Percentiles rank a stretch among this genome's conserved stretches.
These are phyloP conservation scores for Fonsecaea nubica DNA, from an alignment of 2,329 filamentous ascomycete species.

Conservation along the genomic window DNA sequence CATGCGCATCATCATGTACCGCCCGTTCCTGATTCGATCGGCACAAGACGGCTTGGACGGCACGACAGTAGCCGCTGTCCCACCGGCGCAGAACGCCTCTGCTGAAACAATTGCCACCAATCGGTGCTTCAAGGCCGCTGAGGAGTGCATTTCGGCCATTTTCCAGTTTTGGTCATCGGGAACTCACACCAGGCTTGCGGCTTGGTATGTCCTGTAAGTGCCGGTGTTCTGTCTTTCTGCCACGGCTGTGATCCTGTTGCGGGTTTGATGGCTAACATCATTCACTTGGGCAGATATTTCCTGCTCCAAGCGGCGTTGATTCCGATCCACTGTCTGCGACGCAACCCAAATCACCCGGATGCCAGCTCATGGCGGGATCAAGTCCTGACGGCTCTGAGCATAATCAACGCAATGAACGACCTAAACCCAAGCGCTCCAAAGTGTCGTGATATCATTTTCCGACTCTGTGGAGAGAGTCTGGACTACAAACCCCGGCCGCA, in stretches of 20 bases:
- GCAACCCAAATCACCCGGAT: slow-evolving; percentile 44
- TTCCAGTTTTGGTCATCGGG: slow-evolving; percentile 51
- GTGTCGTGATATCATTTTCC: slow-evolving; percentile 34
- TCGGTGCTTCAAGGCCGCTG: slow-evolving; percentile 51
- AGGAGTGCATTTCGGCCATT: slow-evolving; percentile 51
- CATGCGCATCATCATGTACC: slow-evolving; percentile 52
- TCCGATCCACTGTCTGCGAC: slow-evolving; percentile 54
- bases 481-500: slow-evolving; percentile 5
- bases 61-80: slow-evolving; percentile 28
- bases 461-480: slow-evolving; percentile 33
- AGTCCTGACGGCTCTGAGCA: slow-evolving; percentile 28
- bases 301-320: slow-evolving; percentile 56
- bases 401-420: slow-evolving; percentile 34
- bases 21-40: slow-evolving; percentile 47
- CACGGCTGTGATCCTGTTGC: not conserved
- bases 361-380: slow-evolving; percentile 41
- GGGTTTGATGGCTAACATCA: not conserved
- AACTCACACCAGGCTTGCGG: slow-evolving; percentile 50
- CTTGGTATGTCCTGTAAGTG: slow-evolving; percentile 52
- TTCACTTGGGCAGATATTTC: slow-evolving; percentile 46
- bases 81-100: slow-evolving; percentile 44
- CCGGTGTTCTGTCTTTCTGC: not conserved
- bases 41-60: slow-evolving; percentile 42
- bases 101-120: slow-evolving; percentile 49
- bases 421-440: slow-evolving; percentile 34